Conservation (phyloP, 345 rosid genomes). For the Nephelium lappaceum region DNA sequence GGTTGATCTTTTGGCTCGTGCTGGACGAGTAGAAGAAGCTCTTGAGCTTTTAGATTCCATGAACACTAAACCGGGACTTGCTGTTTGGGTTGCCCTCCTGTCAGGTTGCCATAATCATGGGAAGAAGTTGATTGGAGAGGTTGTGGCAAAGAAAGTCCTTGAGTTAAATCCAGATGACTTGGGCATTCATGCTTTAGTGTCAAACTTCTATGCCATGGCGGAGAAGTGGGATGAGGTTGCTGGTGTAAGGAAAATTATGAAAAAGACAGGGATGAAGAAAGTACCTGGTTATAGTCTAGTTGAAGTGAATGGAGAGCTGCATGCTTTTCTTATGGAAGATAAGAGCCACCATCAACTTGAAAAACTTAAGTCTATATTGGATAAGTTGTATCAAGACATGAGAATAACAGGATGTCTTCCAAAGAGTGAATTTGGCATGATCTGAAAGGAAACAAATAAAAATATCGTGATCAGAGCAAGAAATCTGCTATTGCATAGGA, state of each 20-base stretch:
- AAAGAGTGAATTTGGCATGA: constrained; percentile 8
- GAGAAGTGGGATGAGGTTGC: constrained; percentile 66
- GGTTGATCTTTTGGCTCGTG: constrained; percentile 76
- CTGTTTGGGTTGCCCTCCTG: constrained; percentile 78
- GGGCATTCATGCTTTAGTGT: constrained; percentile 65
- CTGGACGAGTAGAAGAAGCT: constrained; percentile 72
- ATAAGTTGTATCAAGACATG: constrained; percentile 50
- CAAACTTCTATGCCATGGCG: constrained; percentile 64
- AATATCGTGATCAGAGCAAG: not conserved
- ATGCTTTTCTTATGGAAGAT: constrained; percentile 68
- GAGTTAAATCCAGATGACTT: constrained; percentile 53
- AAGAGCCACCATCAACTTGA: constrained; percentile 47
- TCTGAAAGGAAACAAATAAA: not conserved
- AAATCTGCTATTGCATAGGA: not conserved
- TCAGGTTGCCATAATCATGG: constrained; percentile 72
- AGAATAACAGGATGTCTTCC: constrained; percentile 23
- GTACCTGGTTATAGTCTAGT: constrained; percentile 65
- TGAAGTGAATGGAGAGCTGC: constrained; percentile 59
- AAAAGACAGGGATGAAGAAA: constrained; percentile 52
- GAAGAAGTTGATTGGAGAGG: constrained; percentile 54
- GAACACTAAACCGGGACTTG: constrained; percentile 43
- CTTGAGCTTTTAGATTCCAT: constrained; percentile 50
- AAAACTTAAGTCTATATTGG: constrained; percentile 43
- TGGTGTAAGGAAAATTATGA: constrained; percentile 62
- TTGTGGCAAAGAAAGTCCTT: constrained; percentile 61